Conservation (phyloP, 805 yeast genomes). For the Cyberlindnera maritima region DNA sequence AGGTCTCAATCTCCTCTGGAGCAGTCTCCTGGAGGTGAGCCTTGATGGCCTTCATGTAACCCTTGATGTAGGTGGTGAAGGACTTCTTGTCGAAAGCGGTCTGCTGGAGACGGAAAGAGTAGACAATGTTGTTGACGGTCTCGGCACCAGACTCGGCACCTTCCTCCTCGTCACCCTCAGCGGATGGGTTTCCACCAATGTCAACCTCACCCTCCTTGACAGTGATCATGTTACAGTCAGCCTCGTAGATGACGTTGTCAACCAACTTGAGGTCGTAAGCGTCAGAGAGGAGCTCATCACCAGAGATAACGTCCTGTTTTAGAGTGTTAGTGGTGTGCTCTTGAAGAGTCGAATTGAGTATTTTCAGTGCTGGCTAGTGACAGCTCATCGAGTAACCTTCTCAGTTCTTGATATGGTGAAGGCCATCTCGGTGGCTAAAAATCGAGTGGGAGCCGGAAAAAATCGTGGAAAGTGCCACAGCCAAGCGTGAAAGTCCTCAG, state of each 20-base stretch:
- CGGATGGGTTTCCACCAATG: constrained; percentile 99
- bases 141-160: constrained; percentile 81
- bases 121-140: constrained; percentile 96
- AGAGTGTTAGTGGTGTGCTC: not conserved
- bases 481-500: not conserved
- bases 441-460: not conserved
- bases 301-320: constrained; percentile 79
- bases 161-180: constrained; percentile 84
- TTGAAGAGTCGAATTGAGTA: too few species aligned
- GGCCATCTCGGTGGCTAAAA: too few species aligned
- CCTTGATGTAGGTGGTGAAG: constrained; percentile 93
- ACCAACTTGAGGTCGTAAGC: constrained; percentile 90
- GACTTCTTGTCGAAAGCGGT: constrained; percentile 98
- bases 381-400: too few species aligned
- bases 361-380: too few species aligned
- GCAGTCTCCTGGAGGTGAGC: constrained; percentile 80
- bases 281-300: constrained; percentile 95
- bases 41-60: constrained; percentile 97
- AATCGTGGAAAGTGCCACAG: not conserved
- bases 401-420: too few species aligned
- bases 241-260: constrained; percentile 92
- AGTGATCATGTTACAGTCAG: constrained; percentile 89
- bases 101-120: constrained; percentile 97
- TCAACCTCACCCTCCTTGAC: constrained; percentile 92
- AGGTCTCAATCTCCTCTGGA: constrained; percentile 84